Conservation (phyloP, 345 rosid species). For the Erysimum cheiranthoides region DNA sequence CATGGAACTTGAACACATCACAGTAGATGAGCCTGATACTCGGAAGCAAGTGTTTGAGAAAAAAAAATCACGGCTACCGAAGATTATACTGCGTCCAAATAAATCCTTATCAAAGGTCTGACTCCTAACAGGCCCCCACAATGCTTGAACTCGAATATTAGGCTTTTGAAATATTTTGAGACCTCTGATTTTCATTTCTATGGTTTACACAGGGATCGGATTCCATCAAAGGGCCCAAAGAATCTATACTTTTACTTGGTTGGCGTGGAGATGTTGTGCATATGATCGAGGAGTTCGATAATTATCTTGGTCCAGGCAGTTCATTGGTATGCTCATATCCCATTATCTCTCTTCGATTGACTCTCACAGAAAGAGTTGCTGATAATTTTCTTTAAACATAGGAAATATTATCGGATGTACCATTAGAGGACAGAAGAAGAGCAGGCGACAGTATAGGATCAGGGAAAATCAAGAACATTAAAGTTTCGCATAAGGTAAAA, state of each 20-base stretch:
- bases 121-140: conserved; percentile 28
- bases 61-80: conserved; percentile 52
- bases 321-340: conserved; percentile 59
- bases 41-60: conserved; percentile 53
- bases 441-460: conserved; percentile 50
- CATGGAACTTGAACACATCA: conserved; percentile 46
- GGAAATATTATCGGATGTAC: conserved; percentile 93
- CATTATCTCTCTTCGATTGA: conserved; percentile 9
- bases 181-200: conserved; percentile 28
- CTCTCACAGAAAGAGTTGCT: not conserved
- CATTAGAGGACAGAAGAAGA: conserved; percentile 73
- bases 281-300: conserved; percentile 93
- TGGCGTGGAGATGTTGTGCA: conserved; percentile 92
- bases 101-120: conserved; percentile 76
- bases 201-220: conserved; percentile 67
- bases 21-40: conserved; percentile 46
- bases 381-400: conserved; percentile 42
- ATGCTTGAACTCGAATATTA: not conserved
- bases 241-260: conserved; percentile 84
- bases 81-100: conserved; percentile 60
- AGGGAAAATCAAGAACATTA: conserved; percentile 60
- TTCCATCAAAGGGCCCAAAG: conserved; percentile 71
- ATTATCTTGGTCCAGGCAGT: conserved; percentile 97
- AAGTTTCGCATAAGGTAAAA: conserved; percentile 72
- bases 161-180: not conserved